Evolutionary conservation across 345 rosid genomes (phyloP).

Genomic region (Lagerstroemia speciosa): DNA sequence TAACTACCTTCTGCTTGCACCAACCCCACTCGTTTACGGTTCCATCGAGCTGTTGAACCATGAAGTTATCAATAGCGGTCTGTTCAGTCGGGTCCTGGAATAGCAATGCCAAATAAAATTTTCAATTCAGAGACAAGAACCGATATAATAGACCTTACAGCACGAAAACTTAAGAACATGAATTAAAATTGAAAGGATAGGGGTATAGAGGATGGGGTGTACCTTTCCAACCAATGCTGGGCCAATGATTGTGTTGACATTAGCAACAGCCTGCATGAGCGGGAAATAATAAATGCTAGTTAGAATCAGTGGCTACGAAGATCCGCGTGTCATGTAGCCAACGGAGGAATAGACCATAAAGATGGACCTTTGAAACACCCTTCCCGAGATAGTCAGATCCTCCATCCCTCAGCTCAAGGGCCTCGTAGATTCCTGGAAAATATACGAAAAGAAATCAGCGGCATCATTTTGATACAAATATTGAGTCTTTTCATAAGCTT

Average conservation of each 20-base stretch:
- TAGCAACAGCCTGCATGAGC: slow-evolving; percentile 55
- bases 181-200: neutral
- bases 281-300: neutral
- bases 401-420: slow-evolving; percentile 92
- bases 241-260: slow-evolving; percentile 67
- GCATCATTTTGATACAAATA: neutral
- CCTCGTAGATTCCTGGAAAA: slow-evolving; percentile 69
- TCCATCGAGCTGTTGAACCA: slow-evolving; percentile 70
- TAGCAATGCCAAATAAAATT: neutral
- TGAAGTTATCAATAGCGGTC: slow-evolving; percentile 40
- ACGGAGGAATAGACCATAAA: neutral
- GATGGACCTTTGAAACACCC: slow-evolving; percentile 75
- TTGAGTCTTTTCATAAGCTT: neutral
- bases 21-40: slow-evolving; percentile 83
- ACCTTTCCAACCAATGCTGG: slow-evolving; percentile 95
- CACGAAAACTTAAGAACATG: too few relatives aligned
- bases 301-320: neutral
- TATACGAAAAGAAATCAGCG: neutral
- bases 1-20: slow-evolving; percentile 57
- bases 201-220: neutral
- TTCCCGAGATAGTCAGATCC: slow-evolving; percentile 93
- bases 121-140: neutral
- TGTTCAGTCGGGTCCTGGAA: slow-evolving; percentile 52
- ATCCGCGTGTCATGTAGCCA: neutral
- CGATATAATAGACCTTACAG: too few relatives aligned